Base-by-base conservation (phyloP, 148 eudicot genomes). In the Gaultheria prostrata region DNA sequence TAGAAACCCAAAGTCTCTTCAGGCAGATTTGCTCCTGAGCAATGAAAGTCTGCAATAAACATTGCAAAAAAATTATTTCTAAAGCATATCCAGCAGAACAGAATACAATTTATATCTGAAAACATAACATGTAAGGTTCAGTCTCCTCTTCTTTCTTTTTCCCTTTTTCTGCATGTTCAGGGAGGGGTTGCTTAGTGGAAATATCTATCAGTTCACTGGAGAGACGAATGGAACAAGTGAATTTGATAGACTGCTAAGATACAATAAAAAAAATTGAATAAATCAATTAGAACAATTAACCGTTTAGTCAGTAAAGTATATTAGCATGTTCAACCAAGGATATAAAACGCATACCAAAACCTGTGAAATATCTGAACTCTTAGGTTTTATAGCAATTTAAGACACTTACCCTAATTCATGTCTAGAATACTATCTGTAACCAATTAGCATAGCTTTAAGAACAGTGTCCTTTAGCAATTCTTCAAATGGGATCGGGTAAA, bases 21-120 rank as follows among this genome's bases (percentile, higher is more conserved):
- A 94, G 87, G 89, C 95, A 92, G 20, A 86, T 84, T 83, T 94
- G 98, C 86, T 97, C 99, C 90, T 97, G 99, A 11, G 99, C 99
- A 85, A 97, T 93, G 79, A 97, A 97, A 18, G 88, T 87, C 99
- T 96, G 94, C 88, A 88, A 67, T 59, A 81, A 83, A 53, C 20
- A 20, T 59, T 46, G 53, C 43, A 71, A 84, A 72, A 35, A 28
- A 7, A 46, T 76, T n/a, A 76, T 63, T 15, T 30, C 43, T 54
- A 78, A 77, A 49, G 51, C 76, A 83, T 33, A 49, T 43, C 30
- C 45, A 77, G 43, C 3, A 77, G 32, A 57, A 61, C 80, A 79
- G 4, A 82, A 79, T 32, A 80, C 46, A 21, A 46, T 5, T 0
- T 10, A 65, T 65, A 63, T 63, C 45, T 65, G 20, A 14, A 48